These are phyloP conservation scores for Phytophthora agathidicida DNA, from an alignment of 352 stramenopile species.

Conservation along the genomic window DNA sequence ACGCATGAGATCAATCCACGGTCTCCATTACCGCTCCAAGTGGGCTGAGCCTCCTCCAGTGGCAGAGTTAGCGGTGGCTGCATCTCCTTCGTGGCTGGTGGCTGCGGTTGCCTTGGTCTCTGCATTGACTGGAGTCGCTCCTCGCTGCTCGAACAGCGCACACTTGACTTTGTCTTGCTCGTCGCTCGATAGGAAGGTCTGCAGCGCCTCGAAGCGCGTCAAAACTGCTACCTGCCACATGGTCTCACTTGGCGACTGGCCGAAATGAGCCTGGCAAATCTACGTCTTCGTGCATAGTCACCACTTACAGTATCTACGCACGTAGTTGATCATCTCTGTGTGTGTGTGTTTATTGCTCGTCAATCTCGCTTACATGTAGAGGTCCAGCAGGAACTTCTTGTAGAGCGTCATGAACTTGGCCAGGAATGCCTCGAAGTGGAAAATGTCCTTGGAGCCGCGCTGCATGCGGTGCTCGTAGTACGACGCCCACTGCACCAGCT, in stretches of 20 bases:
- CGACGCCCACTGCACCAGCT: constrained; percentile 90
- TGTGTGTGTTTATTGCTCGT: constrained; percentile 21
- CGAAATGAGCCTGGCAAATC: constrained; percentile 26
- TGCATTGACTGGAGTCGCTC: constrained; percentile 6
- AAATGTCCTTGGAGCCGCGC: constrained; percentile 98
- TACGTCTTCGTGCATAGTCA: constrained; percentile 2
- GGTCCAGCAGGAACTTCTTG: constrained; percentile 97
- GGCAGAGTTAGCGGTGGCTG: background rate
- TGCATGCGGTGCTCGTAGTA: constrained; percentile 96
- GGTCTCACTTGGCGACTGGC: background rate
- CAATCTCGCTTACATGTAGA: constrained; percentile 85
- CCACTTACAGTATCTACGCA: too few species aligned
- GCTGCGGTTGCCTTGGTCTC: constrained; percentile 1
- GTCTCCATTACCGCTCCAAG: constrained; percentile 46
- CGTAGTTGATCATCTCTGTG: too few species aligned
- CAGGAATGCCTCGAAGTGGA: constrained; percentile 99
- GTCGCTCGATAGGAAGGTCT: constrained; percentile 34
- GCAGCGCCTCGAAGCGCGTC: constrained; percentile 46
- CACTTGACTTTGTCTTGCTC: constrained; percentile 35
- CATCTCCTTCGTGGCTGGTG: constrained; percentile 1
- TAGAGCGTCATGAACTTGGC: constrained; percentile 99
- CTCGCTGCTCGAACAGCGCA: constrained; percentile 25
- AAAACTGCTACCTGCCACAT: constrained; percentile 49
- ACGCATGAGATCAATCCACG: background rate
- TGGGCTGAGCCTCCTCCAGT: constrained; percentile 32